These are phyloP conservation scores for Macrocybe gigantea DNA, from an alignment of 768 basidiomycete species.

Conservation along the genomic window DNA sequence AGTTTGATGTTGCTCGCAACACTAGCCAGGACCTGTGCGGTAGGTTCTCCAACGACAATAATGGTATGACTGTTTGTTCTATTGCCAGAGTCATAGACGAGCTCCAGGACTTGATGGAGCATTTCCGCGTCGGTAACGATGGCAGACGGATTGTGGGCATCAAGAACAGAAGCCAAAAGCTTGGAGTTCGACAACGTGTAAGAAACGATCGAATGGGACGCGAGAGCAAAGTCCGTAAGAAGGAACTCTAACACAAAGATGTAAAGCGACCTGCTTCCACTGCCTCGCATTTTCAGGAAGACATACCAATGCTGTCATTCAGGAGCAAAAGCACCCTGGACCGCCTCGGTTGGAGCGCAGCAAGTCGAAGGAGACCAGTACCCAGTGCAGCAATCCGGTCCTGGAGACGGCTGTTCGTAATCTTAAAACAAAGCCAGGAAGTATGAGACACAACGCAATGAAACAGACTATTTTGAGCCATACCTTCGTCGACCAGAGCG, in stretches of 20 bases:
- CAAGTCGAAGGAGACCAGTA: conserved; percentile 60
- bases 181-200: conserved; percentile 55
- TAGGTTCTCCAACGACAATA: conserved; percentile 67
- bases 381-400: conserved; percentile 68
- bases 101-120: conserved; percentile 64
- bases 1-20: conserved; percentile 51
- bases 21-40: conserved; percentile 36
- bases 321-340: conserved; percentile 72
- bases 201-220: conserved; percentile 61
- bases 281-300: neutral
- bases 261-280: neutral
- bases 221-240: conserved; percentile 74
- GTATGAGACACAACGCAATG: conserved; percentile 1
- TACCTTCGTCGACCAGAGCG: conserved; percentile 78
- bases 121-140: conserved; percentile 68
- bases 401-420: conserved; percentile 67
- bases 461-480: conserved; percentile 5
- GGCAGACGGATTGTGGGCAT: conserved; percentile 61
- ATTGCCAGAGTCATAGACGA: conserved; percentile 57
- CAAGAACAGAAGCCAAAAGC: conserved; percentile 60
- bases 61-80: conserved; percentile 44
- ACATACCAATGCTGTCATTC: conserved; percentile 71
- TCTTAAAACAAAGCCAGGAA: conserved; percentile 32
- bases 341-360: conserved; percentile 46
- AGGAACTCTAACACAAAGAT: conserved; percentile 53